These are phyloP conservation scores for Dendrothele bispora DNA, from an alignment of 768 basidiomycete species.

Conservation along the genomic window DNA sequence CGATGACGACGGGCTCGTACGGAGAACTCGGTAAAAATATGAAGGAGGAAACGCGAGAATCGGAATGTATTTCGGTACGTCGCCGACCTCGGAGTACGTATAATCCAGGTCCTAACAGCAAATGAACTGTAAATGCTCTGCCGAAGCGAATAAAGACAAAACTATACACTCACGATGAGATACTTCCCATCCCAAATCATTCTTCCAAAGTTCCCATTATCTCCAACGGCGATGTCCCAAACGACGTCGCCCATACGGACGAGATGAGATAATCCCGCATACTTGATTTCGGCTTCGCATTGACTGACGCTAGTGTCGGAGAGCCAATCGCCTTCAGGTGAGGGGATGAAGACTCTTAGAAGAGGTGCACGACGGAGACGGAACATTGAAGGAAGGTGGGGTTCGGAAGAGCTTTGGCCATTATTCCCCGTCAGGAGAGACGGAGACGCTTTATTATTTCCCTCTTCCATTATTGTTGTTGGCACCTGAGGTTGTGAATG, in stretches of 20 bases:
- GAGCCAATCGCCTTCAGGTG: conserved; percentile 84
- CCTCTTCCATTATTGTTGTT: too few species aligned
- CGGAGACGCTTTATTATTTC: too few species aligned
- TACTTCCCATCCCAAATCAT: conserved; percentile 86
- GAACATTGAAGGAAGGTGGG: conserved; percentile 72
- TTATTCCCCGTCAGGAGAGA: too few species aligned
- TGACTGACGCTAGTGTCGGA: conserved; percentile 77
- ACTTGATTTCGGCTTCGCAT: conserved; percentile 77
- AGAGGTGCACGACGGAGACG: conserved; percentile 71
- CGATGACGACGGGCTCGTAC: too few species aligned
- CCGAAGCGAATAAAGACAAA: conserved; percentile 9
- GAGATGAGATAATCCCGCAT: conserved; percentile 60
- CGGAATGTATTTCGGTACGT: too few species aligned
- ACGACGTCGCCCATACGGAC: conserved; percentile 78
- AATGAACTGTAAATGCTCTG: too few species aligned
- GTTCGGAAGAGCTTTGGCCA: conserved; percentile 15
- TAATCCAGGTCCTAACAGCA: too few species aligned
- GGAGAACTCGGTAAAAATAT: too few species aligned
- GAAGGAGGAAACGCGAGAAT: too few species aligned
- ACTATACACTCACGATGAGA: conserved; percentile 60
- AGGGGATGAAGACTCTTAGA: conserved; percentile 79
- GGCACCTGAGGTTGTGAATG: too few species aligned
- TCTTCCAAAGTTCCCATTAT: conserved; percentile 79
- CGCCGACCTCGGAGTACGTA: too few species aligned
- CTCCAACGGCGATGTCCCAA: conserved; percentile 84